Evolutionary conservation across 495 filamentous ascomycete species (phyloP), one percentile per base, ranked within the genome.

Genomic region (Geoglossum glabrum): DNA sequence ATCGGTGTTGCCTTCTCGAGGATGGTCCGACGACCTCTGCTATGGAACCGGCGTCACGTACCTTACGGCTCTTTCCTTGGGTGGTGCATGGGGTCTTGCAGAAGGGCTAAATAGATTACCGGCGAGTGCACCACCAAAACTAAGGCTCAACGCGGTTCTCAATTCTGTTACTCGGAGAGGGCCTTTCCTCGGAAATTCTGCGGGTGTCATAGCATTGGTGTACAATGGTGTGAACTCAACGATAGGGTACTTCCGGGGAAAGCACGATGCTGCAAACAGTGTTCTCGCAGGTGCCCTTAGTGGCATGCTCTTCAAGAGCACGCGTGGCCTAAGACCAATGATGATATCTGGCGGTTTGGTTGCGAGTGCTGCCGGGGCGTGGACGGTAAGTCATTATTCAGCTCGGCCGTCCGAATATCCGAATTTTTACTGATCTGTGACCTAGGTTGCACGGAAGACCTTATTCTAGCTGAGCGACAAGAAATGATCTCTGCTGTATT

Each of bases 1-100:
- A 58, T 87, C 89, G 15, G 83, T 86, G 36, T 78, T 98, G 34
- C 93, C 93, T 4, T 95, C 89, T 28, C 83, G 93, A 67, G 92
- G 92, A 63, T 98, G 93, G 82, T 92, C 86, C 54, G 92, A 98
- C 67, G 92, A 98, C 69, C 80, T 98, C 54, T 97, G 92, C 71
- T 98, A 98, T 67, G 93, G 93, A 64, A 89, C 90, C 26, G 92
- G 92, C 57, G 82, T 90, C 36, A 94, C 87, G 61, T 98, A 98
- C 70, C 78, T 98, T 55, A 73, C 82, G 11, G 92, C 83, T 0
- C 73, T 98, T 61, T 78, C 86, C n/a, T 55, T 93, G 43, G 92
- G 92, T 64, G 92, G 92, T 57, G 80, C 78, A 55, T 97, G 90
- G 89, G 92, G 92, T 46, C 68, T 97, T 58, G 80, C 82, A 31